Evolutionary conservation across 2,329 filamentous ascomycete species (phyloP).

Genomic region (Emericellopsis atlantica): DNA sequence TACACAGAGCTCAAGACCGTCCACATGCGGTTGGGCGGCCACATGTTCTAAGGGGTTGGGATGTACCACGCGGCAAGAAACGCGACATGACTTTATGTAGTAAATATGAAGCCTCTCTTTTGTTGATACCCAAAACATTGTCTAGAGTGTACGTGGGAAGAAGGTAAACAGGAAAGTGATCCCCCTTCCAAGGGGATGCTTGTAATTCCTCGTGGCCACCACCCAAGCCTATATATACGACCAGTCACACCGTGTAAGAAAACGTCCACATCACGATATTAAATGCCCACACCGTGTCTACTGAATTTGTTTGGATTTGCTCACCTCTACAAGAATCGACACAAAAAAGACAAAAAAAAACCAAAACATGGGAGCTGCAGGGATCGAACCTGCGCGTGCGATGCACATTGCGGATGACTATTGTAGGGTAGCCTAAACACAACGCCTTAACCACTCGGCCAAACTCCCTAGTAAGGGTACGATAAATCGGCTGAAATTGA

Average conservation of each 20-base stretch:
- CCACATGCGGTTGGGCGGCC: slow-evolving; percentile 27
- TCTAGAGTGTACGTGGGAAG: too few species aligned
- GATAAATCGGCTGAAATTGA: not conserved
- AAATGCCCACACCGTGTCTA: too few species aligned
- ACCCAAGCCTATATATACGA: too few species aligned
- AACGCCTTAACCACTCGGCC: slow-evolving; percentile 45
- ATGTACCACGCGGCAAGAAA: too few species aligned
- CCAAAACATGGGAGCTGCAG: slow-evolving; percentile 25
- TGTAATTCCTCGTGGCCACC: too few species aligned
- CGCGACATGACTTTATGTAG: too few species aligned
- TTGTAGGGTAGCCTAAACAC: slow-evolving; percentile 30
- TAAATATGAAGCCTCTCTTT: too few species aligned
- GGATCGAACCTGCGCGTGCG: slow-evolving; percentile 39
- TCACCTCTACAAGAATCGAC: not conserved
- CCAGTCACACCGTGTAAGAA: too few species aligned
- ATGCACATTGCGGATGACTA: slow-evolving; percentile 24
- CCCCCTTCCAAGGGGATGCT: too few species aligned
- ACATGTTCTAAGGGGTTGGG: slow-evolving; percentile 7
- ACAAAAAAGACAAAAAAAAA: slow-evolving; percentile 1
- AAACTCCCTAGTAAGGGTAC: slow-evolving; percentile 18
- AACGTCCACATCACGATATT: too few species aligned
- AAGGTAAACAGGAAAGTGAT: too few species aligned
- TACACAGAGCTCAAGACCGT: slow-evolving; percentile 61
- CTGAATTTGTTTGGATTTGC: too few species aligned
- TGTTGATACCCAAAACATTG: not conserved